Conservation (phyloP, 768 basidiomycete genomes). For the Trametes coccinea region DNA sequence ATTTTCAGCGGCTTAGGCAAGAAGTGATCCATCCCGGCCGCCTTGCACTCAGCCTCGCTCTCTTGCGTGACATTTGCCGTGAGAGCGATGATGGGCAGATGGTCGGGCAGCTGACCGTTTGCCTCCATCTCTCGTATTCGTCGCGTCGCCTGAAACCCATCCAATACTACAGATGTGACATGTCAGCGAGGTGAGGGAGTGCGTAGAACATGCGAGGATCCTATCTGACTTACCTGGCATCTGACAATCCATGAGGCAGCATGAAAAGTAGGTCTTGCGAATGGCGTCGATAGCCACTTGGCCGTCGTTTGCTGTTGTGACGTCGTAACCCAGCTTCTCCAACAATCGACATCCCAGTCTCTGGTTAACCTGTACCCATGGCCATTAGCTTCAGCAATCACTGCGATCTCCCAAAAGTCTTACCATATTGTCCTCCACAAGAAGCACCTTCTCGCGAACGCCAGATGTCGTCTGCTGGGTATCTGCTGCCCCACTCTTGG, state of each 20-base stretch:
- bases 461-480: background rate
- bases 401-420: background rate
- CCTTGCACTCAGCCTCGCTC: constrained; percentile 29
- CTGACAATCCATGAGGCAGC: constrained; percentile 34
- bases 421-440: constrained; percentile 33
- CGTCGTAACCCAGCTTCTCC: constrained; percentile 31
- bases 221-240: constrained; percentile 19
- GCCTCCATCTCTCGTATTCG: constrained; percentile 29
- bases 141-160: constrained; percentile 30
- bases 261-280: constrained; percentile 18
- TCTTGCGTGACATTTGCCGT: constrained; percentile 33
- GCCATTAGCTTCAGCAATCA: background rate
- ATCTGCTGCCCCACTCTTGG: background rate
- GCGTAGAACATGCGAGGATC: background rate
- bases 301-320: constrained; percentile 29
- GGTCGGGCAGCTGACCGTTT: constrained; percentile 25
- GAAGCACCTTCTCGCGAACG: constrained; percentile 18
- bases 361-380: constrained; percentile 26
- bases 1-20: constrained; percentile 32
- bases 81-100: constrained; percentile 31
- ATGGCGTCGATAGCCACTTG: constrained; percentile 28
- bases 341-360: constrained; percentile 29
- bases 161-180: constrained; percentile 21
- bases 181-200: background rate
- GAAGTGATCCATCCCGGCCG: constrained; percentile 33